phyloP scores from a whole-genome alignment of 169 alveolate species.

The Eimeria acervulina region DNA sequence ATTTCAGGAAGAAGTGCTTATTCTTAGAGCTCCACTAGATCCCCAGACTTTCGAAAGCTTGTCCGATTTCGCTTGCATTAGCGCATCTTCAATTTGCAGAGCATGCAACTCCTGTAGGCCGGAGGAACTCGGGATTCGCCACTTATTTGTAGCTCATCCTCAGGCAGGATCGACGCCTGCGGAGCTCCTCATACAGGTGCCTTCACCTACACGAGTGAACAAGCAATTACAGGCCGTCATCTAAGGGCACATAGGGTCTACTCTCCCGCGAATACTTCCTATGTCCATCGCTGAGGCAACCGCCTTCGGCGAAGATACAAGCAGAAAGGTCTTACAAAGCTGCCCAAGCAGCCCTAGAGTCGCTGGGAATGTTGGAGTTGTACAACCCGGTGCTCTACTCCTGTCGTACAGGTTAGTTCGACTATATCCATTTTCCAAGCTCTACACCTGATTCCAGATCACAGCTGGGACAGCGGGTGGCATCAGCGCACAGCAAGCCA shows the following conservation, averaged over 20 bases:
- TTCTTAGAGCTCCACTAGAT: constrained; percentile 47
- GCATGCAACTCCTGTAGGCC: neutral
- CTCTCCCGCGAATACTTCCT: constrained; percentile 23
- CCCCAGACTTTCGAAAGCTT: constrained; percentile 65
- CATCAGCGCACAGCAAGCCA: constrained; percentile 44
- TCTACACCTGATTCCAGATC: neutral
- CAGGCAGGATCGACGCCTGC: constrained; percentile 35
- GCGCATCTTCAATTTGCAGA: neutral
- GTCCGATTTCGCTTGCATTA: neutral
- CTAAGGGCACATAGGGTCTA: neutral
- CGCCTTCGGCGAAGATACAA: neutral
- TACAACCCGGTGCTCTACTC: constrained; percentile 57
- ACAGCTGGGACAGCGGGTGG: constrained; percentile 31
- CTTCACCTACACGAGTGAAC: neutral
- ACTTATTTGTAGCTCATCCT: constrained; percentile 62
- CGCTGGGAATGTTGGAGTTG: constrained; percentile 15
- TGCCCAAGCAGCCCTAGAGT: constrained; percentile 44
- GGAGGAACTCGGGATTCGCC: constrained; percentile 24
- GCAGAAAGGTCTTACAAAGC: neutral
- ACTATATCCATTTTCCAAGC: too few relatives aligned
- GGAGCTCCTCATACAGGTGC: constrained; percentile 44
- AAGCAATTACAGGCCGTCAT: neutral
- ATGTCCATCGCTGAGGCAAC: neutral
- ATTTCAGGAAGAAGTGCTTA: constrained; percentile 44
- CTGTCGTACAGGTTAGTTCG: constrained; percentile 50